These are phyloP conservation scores for Diplodia seriata DNA, from an alignment of 2,329 filamentous ascomycete genomes.

Conservation along the genomic window DNA sequence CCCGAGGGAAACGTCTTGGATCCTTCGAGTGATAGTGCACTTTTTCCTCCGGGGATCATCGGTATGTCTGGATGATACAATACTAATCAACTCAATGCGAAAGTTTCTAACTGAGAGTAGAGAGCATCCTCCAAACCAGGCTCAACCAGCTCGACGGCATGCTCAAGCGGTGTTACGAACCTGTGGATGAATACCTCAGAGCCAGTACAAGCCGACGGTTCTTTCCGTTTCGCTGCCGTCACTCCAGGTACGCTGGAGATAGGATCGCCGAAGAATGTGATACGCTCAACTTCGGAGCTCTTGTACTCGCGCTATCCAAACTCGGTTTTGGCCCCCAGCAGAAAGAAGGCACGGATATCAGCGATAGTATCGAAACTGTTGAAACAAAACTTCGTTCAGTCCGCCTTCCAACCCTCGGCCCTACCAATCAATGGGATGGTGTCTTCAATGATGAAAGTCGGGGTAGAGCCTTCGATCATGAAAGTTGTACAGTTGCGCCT, in stretches of 20 bases:
- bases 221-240: not conserved
- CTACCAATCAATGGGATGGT: no score
- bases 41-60: not conserved
- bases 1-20: not conserved
- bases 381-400: not conserved
- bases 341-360: not conserved
- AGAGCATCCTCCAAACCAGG: not conserved
- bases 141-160: not conserved
- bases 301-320: not conserved
- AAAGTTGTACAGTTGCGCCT: not conserved
- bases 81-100: no score
- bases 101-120: not conserved
- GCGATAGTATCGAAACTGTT: not conserved
- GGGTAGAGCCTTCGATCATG: not conserved
- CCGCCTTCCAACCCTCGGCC: not conserved
- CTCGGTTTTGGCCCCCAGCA: not conserved
- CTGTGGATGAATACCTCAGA: not conserved
- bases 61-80: not conserved
- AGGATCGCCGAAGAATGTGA: not conserved
- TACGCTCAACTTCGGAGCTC: not conserved
- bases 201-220: not conserved
- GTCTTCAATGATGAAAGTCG: no score
- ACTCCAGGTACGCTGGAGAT: accelerated
- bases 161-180: not conserved
- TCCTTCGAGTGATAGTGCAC: not conserved